Evolutionary conservation across 225 moss, liverwort and hornwort species (phyloP), one percentile per base, ranked within the genome.

Genomic region (Bryoerythrophyllum caledonicum): DNA sequence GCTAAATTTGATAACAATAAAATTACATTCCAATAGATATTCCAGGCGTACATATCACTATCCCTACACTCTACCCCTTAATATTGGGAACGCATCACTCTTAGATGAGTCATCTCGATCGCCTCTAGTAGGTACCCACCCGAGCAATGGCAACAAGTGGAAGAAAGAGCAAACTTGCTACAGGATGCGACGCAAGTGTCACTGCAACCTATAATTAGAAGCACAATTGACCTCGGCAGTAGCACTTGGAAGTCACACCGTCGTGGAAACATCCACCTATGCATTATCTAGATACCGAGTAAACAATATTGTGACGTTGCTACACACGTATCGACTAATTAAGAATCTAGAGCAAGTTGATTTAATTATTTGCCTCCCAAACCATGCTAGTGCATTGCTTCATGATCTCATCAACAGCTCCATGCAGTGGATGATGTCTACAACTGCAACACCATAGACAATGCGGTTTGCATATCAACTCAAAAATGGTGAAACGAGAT

Each of bases 71-170:
- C 51, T 38, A 48, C 4, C 7, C 52, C 34, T 58, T 19, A 71
- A 25, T 5, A 57, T 40, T 35, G 9, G 25, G 28, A 25, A 55
- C 53, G 12, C 27, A 32, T 55, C 26, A 21, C 8, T 38, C 8
- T 38, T 10, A 27, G 12, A 23, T 44, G 69, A 28, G 25, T 40
- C 41, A 60, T 25, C 26, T 54, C 56, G 62, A 38, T 38, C 38
- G 38, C 46, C 27, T 44, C 38, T 26, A 73, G 24, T 35, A 74
- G 65, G 38, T 38, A 38, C 38, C n/a, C 81, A 95, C 95, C 90
- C 93, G 93, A 71, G 78, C 87, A 63, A 89, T 65, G 25, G 91
- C 93, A 73, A 96, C 62, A 21, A 93, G 77, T 67, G 95, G 95
- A 70, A 96, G 87, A 27, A 87, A 80, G 57, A 91, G 73, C 44